A percentile compares a stretch with the other conserved stretches of the same genome.
These are phyloP conservation scores for Hapsidospora chrysogenum DNA, from an alignment of 495 filamentous ascomycete species.

Conservation along the genomic window DNA sequence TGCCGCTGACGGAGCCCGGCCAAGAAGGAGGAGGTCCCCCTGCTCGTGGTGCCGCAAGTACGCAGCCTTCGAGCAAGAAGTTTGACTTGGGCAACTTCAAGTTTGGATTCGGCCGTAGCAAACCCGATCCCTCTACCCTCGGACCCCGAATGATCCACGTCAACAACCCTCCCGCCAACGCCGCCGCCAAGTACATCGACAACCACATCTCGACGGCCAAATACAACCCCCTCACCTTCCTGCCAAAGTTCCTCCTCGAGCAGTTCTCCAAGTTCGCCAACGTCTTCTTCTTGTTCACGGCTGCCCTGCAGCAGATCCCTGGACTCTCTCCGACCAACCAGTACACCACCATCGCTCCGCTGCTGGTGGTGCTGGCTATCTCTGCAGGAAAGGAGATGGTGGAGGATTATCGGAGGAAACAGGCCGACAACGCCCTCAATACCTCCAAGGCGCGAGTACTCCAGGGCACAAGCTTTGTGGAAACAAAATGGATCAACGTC, in stretches of 20 bases:
- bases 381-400: constrained; percentile 91
- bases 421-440: constrained; percentile 77
- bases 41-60: constrained; percentile 6
- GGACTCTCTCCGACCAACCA: constrained; percentile 84
- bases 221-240: constrained; percentile 89
- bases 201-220: constrained; percentile 97
- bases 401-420: constrained; percentile 83
- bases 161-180: constrained; percentile 93
- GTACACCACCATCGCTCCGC: constrained; percentile 90
- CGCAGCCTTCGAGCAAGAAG: constrained; percentile 32
- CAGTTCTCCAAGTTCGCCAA: constrained; percentile 99
- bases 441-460: constrained; percentile 73
- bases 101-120: constrained; percentile 81
- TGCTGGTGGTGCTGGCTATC: constrained; percentile 75
- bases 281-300: constrained; percentile 98
- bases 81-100: constrained; percentile 63
- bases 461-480: constrained; percentile 68
- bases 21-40: constrained; percentile 2
- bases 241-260: constrained; percentile 96
- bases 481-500: constrained; percentile 86
- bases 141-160: constrained; percentile 89
- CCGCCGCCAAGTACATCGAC: constrained; percentile 72
- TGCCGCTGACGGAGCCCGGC: constrained; percentile 75
- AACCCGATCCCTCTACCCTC: constrained; percentile 73
- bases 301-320: constrained; percentile 88